Evolutionary conservation across 1,284 basidiomycete genomes (phyloP), one percentile per base, ranked within the genome.

Genomic region (Clitocybe nebularis): DNA sequence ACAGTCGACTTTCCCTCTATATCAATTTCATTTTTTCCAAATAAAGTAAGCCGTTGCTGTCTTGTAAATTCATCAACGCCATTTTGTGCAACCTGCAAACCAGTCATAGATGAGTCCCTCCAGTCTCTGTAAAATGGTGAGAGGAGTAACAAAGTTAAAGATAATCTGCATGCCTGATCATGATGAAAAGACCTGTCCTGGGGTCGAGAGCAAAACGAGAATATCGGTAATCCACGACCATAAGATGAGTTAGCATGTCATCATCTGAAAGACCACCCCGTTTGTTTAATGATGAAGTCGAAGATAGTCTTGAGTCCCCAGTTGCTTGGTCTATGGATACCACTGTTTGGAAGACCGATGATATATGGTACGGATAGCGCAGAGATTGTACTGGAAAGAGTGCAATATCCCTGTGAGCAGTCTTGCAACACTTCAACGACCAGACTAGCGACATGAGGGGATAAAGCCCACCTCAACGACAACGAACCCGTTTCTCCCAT

Each of bases 131-230:
- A 42, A 39, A 40, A 32, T 21, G 10, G 11, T 32, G n/a, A 47
- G 33, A 40, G 42, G 22, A 45, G 37, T 39, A 19, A 38, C 33
- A 28, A 2, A n/a, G 4, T 38, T 28, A 25, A 41, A 26, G 5
- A 29, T 17, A 39, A 36, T 36, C 17, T 5, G 42, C 20, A 37
- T 6, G 91, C 91, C 81, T 82, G 43, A 90, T 73, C 75, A 93
- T 87, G 29, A 68, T 72, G 63, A 97, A 96, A 30, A 91, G 66
- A 2, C 93, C 93, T 1, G 79, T 86, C 38, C 79, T 77, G 3
- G 89, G 87, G 59, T 99, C 91, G 23, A 98, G 68, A 0, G 87
- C 85, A 64, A 95, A 98, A 11, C 91, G 81, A 19, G 89, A 89
- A 61, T 98, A 96, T 13, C 96, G 84, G 63, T 89, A 89, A 56